Evolutionary conservation across 2,329 filamentous ascomycete genomes (phyloP).

Genomic region (Aspergillus pseudoterreus): DNA sequence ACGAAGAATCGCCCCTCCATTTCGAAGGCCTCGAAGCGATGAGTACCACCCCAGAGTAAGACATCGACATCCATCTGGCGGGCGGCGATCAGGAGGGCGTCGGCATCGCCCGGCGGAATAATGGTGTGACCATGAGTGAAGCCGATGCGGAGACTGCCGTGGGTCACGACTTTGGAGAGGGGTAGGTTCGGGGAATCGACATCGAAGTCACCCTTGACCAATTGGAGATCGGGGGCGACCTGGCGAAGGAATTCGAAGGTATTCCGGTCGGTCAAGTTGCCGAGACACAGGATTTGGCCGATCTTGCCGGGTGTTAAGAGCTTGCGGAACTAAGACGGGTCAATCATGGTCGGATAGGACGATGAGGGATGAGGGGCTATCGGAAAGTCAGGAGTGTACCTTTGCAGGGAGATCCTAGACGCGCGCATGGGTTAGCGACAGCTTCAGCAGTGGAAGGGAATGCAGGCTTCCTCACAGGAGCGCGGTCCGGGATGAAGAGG

Average conservation of each 20-base stretch:
- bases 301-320: constrained; percentile 81
- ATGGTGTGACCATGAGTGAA: constrained; percentile 71
- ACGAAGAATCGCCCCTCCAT: constrained; percentile 70
- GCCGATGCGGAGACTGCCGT: constrained; percentile 64
- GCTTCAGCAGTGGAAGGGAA: constrained; percentile 13
- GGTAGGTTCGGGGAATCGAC: constrained; percentile 63
- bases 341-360: constrained; percentile 8
- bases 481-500: constrained; percentile 88
- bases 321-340: constrained; percentile 67
- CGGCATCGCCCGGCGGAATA: constrained; percentile 62
- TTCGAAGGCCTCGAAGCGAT: constrained; percentile 68
- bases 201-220: constrained; percentile 68
- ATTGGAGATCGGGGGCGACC: constrained; percentile 67
- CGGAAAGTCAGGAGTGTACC: constrained; percentile 47
- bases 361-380: background rate
- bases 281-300: constrained; percentile 73
- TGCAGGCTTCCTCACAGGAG: constrained; percentile 55
- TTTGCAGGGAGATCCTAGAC: constrained; percentile 77
- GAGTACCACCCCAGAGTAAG: constrained; percentile 65
- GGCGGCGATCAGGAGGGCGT: constrained; percentile 63
- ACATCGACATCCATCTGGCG: constrained; percentile 70
- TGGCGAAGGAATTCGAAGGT: constrained; percentile 78
- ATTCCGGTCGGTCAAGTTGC: constrained; percentile 74
- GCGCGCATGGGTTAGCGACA: constrained; percentile 15
- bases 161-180: constrained; percentile 66